Percentiles rank a stretch among this genome's conserved stretches.
Conservation (phyloP, 306 rosid genomes). For the Fragaria ananassa region DNA sequence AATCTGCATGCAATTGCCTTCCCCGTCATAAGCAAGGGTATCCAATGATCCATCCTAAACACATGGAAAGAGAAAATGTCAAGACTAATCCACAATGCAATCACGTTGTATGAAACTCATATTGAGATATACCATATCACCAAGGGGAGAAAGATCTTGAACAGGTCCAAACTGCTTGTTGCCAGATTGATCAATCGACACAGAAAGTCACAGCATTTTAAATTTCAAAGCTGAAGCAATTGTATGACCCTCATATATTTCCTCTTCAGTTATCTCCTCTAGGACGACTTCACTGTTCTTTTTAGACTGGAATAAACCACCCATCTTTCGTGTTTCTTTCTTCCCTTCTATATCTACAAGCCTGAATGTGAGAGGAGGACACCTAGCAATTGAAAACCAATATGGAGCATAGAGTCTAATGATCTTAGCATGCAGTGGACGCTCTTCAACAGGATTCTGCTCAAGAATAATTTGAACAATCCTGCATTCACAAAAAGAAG, state of each 20-base stretch:
- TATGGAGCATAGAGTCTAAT: slow-evolving; percentile 84
- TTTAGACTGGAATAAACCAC: slow-evolving; percentile 44
- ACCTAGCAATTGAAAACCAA: slow-evolving; percentile 76
- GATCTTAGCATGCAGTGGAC: slow-evolving; percentile 58
- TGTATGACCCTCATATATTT: slow-evolving; percentile 72
- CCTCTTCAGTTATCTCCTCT: slow-evolving; percentile 91
- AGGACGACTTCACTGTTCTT: slow-evolving; percentile 43
- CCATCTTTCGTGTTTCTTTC: slow-evolving; percentile 42
- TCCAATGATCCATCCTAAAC: slow-evolving; percentile 86
- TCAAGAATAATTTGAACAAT: slow-evolving; percentile 84
- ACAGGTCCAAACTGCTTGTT: slow-evolving; percentile 71
- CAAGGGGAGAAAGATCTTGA: slow-evolving; percentile 77
- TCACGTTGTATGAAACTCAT: slow-evolving; percentile 5
- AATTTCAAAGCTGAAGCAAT: slow-evolving; percentile 80
- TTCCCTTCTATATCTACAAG: slow-evolving; percentile 62
- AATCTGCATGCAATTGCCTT: slow-evolving; percentile 72
- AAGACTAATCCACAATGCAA: background rate
- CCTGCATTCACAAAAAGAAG: slow-evolving; percentile 51
- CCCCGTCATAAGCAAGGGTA: slow-evolving; percentile 71
- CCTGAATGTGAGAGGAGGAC: slow-evolving; percentile 80
- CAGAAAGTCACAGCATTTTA: slow-evolving; percentile 68
- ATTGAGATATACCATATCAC: slow-evolving; percentile 67
- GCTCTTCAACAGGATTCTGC: slow-evolving; percentile 59
- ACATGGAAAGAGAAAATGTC: slow-evolving; percentile 17
- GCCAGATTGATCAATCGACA: slow-evolving; percentile 64